Base-by-base conservation (phyloP, 2,329 filamentous ascomycete genomes). In the Arthrobotrys megalospora region DNA sequence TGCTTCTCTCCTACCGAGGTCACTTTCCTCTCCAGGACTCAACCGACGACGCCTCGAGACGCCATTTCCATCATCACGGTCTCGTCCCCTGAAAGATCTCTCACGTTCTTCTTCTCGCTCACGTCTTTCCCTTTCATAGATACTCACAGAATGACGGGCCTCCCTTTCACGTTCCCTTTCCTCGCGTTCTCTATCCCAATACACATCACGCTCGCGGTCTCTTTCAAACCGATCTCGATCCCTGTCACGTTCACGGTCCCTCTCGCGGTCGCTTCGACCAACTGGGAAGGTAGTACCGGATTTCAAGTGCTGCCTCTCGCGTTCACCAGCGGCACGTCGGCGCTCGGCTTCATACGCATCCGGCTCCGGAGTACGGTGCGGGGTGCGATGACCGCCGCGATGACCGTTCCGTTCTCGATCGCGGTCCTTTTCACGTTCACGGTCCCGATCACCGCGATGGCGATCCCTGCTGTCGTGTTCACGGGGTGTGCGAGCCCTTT, bases 341-440 rank as follows among this genome's bases (percentile, higher is more conserved):
- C 96, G 91, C 83, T 99, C 96, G 77, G 94, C 96, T 85, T 98
- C 96, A 84, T 99, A 99, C 19, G 93, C 90, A 85, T 99, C 94
- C 75, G 90, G 89, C 84, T 98, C 96, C n/a, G 94, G 94, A 81
- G 92, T 94, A 82, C 94, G 93, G 83, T 93, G 60, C n/a, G 94
- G 94, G 81, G 92, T 94, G 82, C 94, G 93, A 83, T 93, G 60
- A 19, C 76, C 55, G 6, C 47, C 76, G 3, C 76, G 69, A 16
- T 79, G 76, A 28, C 68, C 76, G 47, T 79, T 79, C 16, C 76
- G 63, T 34, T 82, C 81, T 28, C 82, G 76, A 71, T 82, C 82
- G 3, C 80, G 72, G 50, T 81, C 79, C 36, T 79, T 75, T 36
- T 80, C 71, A n/a, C 80, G 65, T 38, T 80, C 78, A 21, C 80